Evolutionary conservation across 1,284 basidiomycete species (phyloP), one percentile per base, ranked within the genome.

Genomic region (Sanghuangporus baumii): DNA sequence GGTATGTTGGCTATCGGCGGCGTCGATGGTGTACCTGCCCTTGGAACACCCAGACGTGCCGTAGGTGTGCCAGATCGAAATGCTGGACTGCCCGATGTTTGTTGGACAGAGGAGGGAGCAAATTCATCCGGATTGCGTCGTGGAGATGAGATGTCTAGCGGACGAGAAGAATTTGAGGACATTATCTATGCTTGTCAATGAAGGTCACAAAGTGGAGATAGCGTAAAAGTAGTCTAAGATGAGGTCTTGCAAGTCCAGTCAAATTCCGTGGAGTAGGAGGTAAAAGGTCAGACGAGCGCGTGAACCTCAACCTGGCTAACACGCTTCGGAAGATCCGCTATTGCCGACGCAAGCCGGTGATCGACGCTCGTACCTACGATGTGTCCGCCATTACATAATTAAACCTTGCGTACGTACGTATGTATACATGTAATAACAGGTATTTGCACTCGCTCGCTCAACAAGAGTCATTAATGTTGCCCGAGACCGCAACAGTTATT

Each of bases 1-100:
- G 64, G 64, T 23, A 65, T 65, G 58, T 65, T 65, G 12, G 64
- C 57, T 41, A 65, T 65, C 9, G 64, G 52, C 4, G 64, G 64
- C n/a, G 64, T 62, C 14, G 64, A 60, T 6, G 64, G 64, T 12
- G 64, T 62, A 18, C 60, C 60, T 9, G 31, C 37, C 18, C 59
- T 31, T 2, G 41, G 3, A n/a, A 46, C 38, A 6, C 60, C 57
- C 14, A 36, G 20, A 26, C 55, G 56, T 3, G 56, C 46, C 31
- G 57, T 52, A 14, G 60, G 61, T 3, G 61, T 62, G 54, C 64
- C 60, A 34, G 47, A 20, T 23, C 38, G 48, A 40, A 55, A 36
- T n/a, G 50, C 60, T 26, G 64, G 60, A 46, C 55, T 62, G 20
- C 61, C 64, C 40, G 37, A 14, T 36, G 12, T 14, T 34, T 34